Percentiles rank a stretch among this genome's conserved stretches.
Evolutionary conservation across 2,329 filamentous ascomycete genomes (phyloP).

Genomic region (Periglandula ipomoeae): DNA sequence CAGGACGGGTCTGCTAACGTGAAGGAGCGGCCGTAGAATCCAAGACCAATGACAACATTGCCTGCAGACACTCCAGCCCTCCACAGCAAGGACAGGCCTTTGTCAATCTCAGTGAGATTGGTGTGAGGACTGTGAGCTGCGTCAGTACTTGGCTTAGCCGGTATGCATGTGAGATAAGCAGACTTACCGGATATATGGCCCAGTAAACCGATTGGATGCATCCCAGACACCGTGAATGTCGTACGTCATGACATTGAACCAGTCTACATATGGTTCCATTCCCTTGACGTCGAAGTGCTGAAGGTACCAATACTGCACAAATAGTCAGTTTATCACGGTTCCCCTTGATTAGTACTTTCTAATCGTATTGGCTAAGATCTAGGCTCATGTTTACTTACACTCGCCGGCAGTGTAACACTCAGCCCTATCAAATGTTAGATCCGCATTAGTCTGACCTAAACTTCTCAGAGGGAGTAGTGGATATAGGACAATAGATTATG

Average conservation of each 20-base stretch:
- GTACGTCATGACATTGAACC: slow-evolving; percentile 16
- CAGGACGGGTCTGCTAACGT: slow-evolving; percentile 9
- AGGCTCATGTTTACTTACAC: too few species aligned
- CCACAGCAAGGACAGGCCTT: slow-evolving; percentile 36
- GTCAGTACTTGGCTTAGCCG: too few species aligned
- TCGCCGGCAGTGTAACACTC: too few species aligned
- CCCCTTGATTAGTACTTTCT: too few species aligned
- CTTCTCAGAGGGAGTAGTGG: too few species aligned
- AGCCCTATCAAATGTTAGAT: too few species aligned
- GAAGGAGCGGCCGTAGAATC: slow-evolving; percentile 29
- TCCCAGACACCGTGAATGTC: slow-evolving; percentile 9
- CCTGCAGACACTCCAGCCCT: slow-evolving; percentile 29
- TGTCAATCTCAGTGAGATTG: slow-evolving; percentile 36
- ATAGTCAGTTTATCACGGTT: too few species aligned
- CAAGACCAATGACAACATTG: slow-evolving; percentile 34
- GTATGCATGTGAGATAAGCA: too few species aligned
- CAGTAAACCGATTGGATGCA: background rate
- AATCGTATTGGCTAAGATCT: too few species aligned
- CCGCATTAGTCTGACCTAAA: too few species aligned
- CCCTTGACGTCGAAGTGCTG: slow-evolving; percentile 7
- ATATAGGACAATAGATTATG: too few species aligned
- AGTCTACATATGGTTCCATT: slow-evolving; percentile 13
- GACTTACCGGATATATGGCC: background rate
- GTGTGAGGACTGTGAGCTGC: slow-evolving; percentile 28
- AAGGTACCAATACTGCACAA: background rate